Conservation (phyloP, 2,329 filamentous ascomycete species). For the Calonectria hawksworthii region DNA sequence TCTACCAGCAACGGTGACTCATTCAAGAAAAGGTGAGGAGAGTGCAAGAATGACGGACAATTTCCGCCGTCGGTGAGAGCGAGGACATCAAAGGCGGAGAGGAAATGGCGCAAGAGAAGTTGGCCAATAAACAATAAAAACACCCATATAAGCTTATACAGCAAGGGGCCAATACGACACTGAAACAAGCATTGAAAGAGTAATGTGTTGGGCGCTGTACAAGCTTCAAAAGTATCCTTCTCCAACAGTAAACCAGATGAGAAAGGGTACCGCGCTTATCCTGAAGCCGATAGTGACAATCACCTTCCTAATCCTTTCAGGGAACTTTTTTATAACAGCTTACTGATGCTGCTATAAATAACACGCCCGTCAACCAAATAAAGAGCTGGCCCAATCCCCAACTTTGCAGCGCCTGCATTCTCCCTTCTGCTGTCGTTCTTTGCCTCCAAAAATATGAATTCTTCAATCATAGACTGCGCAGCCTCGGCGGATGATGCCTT, state of each 20-base stretch:
- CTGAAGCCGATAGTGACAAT: neutral
- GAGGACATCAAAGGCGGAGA: neutral
- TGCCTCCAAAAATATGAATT: conserved; percentile 39
- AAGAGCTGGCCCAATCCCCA: neutral
- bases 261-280: neutral
- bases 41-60: neutral
- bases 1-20: neutral
- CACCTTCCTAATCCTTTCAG: conserved; percentile 38
- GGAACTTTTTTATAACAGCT: conserved; percentile 14
- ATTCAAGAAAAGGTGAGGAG: neutral
- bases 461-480: conserved; percentile 35
- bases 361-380: neutral
- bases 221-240: neutral
- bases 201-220: neutral
- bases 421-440: neutral
- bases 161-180: neutral
- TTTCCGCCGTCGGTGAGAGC: neutral
- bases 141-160: neutral
- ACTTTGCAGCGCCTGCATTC: neutral
- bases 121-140: neutral
- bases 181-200: neutral
- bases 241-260: neutral
- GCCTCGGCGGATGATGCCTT: conserved; percentile 43
- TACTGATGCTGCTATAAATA: neutral
- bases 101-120: neutral